A percentile compares a stretch with the other conserved stretches of the same genome.
phyloP scores from a whole-genome alignment of 306 rosid genomes.

The Notholithocarpus densiflorus region DNA sequence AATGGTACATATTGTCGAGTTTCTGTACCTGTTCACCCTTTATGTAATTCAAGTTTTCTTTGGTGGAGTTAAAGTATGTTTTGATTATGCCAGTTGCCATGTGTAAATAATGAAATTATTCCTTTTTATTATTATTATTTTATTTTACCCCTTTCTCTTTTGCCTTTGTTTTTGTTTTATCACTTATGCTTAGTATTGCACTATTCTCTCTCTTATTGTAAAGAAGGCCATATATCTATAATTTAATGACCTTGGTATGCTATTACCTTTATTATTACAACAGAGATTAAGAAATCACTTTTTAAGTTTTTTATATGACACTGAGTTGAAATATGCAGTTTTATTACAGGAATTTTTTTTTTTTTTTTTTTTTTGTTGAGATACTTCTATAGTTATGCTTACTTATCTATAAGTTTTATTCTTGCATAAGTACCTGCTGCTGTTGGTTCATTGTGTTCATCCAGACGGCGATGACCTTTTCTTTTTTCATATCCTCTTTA shows the following conservation, averaged over 20 bases:
- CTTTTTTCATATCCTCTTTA: neutral
- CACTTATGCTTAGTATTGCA: neutral
- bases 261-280: neutral
- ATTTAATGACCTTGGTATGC: neutral
- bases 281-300: neutral
- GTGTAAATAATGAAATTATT: too few species aligned
- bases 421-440: too few species aligned
- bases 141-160: too few species aligned
- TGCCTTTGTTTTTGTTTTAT: neutral
- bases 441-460: too few species aligned
- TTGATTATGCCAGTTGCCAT: too few species aligned
- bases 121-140: too few species aligned
- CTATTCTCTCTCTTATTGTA: neutral
- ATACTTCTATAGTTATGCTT: neutral
- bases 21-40: neutral
- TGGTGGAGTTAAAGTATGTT: neutral
- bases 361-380: neutral
- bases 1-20: neutral
- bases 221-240: neutral
- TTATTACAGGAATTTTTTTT: neutral
- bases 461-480: neutral
- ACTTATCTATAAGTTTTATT: too few species aligned
- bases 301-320: too few species aligned
- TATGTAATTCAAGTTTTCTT: neutral
- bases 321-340: neutral